Evolutionary conservation across 257 asterid species (phyloP).

Genomic region (Leptodermis oblonga): DNA sequence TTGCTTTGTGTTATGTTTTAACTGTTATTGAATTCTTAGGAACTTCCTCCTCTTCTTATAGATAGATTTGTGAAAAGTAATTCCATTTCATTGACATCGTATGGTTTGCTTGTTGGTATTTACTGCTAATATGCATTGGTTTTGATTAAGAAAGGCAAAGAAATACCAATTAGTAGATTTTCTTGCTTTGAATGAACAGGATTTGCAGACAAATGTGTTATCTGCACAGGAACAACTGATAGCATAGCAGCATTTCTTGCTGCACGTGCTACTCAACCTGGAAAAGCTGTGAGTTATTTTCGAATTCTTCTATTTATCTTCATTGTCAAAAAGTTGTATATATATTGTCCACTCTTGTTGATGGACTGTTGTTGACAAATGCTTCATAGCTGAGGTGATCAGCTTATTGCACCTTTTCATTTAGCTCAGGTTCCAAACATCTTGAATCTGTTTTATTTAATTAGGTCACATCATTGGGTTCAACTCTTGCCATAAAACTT

Average conservation of each 20-base stretch:
- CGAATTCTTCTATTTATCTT: slow-evolving; percentile 7
- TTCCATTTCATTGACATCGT: neutral
- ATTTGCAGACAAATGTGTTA: slow-evolving; percentile 62
- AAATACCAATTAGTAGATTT: neutral
- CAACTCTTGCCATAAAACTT: slow-evolving; percentile 91
- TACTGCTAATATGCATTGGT: neutral
- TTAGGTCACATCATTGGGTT: slow-evolving; percentile 92
- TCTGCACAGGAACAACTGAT: slow-evolving; percentile 95
- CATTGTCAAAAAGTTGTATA: neutral
- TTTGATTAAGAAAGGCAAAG: neutral
- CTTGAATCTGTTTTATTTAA: slow-evolving; percentile 8
- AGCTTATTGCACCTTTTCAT: neutral
- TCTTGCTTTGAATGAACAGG: slow-evolving; percentile 34
- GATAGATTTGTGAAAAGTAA: neutral
- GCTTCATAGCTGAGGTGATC: neutral
- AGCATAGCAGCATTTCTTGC: slow-evolving; percentile 96
- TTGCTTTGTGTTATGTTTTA: neutral
- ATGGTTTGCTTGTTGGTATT: neutral
- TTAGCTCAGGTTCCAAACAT: neutral
- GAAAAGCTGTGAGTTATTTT: slow-evolving; percentile 67
- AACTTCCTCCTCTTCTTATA: neutral
- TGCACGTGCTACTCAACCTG: slow-evolving; percentile 78
- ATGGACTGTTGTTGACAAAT: neutral
- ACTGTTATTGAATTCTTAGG: neutral
- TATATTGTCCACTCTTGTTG: neutral